Evolutionary conservation across 208 protist genomes (phyloP), one percentile per base, ranked within the genome.

Genomic region (Lotmaria passim): DNA sequence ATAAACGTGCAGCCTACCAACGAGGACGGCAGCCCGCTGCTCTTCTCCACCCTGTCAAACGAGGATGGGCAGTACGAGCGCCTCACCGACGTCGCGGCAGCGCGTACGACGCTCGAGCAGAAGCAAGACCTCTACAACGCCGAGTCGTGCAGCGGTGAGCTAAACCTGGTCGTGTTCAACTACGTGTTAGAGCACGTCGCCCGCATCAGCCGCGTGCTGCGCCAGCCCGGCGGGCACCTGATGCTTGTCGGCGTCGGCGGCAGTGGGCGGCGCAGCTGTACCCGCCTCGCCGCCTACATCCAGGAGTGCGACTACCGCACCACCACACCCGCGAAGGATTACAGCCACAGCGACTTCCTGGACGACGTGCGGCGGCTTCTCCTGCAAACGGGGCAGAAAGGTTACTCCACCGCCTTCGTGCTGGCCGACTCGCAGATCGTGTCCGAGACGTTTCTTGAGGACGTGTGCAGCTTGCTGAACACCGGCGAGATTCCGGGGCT

Each of bases 381-480:
- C 28, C 74, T 90, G 10, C 56, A 79, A 47, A 97, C 97, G 1
- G 98, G 98, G 48, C 82, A 95, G 67, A 93, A 98, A 65, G 90
- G 88, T 21, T 95, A 97, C 56, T 82, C 89, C 15, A 97, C 93
- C 3, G 96, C 98, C 30, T 99, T 99, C 73, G 87, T 99, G 21
- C 82, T 99, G 63, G 89, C 85, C 34, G 98, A 99, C 81, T 95
- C 92, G 43, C 97, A 99, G 76, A 98, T 99, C 66, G 92, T 95
- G 36, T 82, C 91, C 31, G 94, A 98, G 64, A 75, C 85, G 15
- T 98, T 99, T 63, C 76, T 99, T 2, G 98, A 99, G 75, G 98
- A 99, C 77, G 93, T 99, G 36, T 99, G 98, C 84, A 98, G 91
- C 62, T 72, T 99, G 28, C 86, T 99, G 28, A 99, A 99, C 85